These are phyloP conservation scores for Penicillium sp. DNA, from an alignment of 2,329 filamentous ascomycete genomes.

Conservation along the genomic window DNA sequence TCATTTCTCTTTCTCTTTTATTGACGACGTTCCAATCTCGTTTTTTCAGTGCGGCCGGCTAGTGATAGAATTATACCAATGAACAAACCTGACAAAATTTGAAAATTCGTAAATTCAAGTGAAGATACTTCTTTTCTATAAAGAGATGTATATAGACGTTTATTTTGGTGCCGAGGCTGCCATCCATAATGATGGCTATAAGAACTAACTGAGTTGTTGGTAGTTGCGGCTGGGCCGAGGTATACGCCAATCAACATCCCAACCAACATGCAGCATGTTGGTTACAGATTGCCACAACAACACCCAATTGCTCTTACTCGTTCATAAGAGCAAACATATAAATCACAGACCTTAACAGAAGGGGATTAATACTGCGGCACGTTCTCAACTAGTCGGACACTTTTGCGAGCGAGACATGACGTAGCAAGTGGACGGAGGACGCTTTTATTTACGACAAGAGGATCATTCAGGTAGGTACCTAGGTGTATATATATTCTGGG, in stretches of 20 bases:
- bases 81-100: background rate
- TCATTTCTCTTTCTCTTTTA: background rate
- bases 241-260: too few relatives aligned
- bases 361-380: too few relatives aligned
- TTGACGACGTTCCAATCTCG: background rate
- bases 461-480: too few relatives aligned
- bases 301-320: background rate
- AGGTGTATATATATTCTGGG: background rate
- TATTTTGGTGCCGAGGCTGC: background rate
- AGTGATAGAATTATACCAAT: constrained; percentile 7
- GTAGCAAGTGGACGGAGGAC: background rate
- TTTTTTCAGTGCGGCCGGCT: background rate
- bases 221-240: background rate
- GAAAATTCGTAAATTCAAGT: background rate
- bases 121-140: background rate
- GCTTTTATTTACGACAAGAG: too few relatives aligned
- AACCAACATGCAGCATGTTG: background rate
- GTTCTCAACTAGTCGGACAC: background rate
- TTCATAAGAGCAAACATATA: background rate
- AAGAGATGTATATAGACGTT: background rate
- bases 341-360: too few relatives aligned
- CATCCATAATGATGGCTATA: too few relatives aligned
- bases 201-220: background rate
- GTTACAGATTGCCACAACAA: background rate
- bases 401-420: background rate